These are phyloP conservation scores for Fagopyrum esculentum DNA, from an alignment of 148 eudicot species.

Conservation along the genomic window DNA sequence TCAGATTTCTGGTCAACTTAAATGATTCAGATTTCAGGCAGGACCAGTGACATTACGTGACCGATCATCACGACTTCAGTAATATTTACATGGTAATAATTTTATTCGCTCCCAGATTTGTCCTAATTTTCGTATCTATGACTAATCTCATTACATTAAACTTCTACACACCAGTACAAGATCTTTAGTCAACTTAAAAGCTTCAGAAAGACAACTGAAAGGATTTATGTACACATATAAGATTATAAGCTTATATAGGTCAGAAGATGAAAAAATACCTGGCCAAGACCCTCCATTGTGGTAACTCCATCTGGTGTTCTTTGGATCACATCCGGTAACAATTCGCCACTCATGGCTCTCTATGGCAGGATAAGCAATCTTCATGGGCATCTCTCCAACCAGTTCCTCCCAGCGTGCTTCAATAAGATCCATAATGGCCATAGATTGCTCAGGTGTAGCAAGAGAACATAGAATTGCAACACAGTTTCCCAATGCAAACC, in stretches of 20 bases:
- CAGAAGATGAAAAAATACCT: constrained; percentile 10
- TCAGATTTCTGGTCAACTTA: not conserved
- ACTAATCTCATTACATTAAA: no score
- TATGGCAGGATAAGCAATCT: constrained; percentile 20
- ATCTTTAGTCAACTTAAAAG: not conserved
- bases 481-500: constrained; percentile 28
- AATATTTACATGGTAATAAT: not conserved
- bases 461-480: constrained; percentile 24
- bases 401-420: constrained; percentile 29
- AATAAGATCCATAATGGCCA: constrained; percentile 28
- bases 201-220: not conserved
- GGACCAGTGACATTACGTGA: not conserved
- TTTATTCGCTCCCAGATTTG: no score
- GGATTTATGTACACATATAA: not conserved
- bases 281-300: constrained; percentile 24
- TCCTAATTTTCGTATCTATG: no score
- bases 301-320: constrained; percentile 20
- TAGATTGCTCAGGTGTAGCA: constrained; percentile 27
- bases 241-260: not conserved
- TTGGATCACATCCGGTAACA: constrained; percentile 20
- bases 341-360: constrained; percentile 21
- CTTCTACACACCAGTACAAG: not conserved
- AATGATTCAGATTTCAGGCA: no score
- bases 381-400: constrained; percentile 29
- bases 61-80: not conserved